A percentile compares a stretch with the other conserved stretches of the same genome.
phyloP scores from a whole-genome alignment of 2,329 filamentous ascomycete genomes.

The Pochonia chlamydosporia region DNA sequence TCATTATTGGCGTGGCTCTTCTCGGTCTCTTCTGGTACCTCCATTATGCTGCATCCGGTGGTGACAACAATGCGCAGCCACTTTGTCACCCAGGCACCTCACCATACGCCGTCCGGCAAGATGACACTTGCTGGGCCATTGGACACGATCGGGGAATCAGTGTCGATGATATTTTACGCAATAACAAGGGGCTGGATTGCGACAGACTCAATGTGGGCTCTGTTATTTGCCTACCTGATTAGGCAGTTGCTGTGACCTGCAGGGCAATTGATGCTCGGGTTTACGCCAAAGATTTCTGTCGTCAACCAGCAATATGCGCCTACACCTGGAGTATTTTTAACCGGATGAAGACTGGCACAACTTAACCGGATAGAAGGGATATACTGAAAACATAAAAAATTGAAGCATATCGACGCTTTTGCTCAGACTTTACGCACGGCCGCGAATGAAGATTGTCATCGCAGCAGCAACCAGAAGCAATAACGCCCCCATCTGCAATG shows the following conservation, averaged over 20 bases:
- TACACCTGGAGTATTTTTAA: no score
- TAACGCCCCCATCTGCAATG: no score
- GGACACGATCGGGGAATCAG: slow-evolving; percentile 34
- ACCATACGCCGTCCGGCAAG: slow-evolving; percentile 35
- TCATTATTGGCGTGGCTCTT: slow-evolving; percentile 46
- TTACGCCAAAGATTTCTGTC: no score
- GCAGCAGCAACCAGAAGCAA: no score
- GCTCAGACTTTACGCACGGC: no score
- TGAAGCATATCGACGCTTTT: no score
- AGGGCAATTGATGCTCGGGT: neutral
- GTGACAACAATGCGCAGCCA: slow-evolving; percentile 4
- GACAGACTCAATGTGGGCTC: slow-evolving; percentile 35
- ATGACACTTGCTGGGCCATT: slow-evolving; percentile 50
- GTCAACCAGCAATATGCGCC: no score
- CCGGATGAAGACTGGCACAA: no score
- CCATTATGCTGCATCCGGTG: slow-evolving; percentile 19
- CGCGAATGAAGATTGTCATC: no score
- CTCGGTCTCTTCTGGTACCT: slow-evolving; percentile 45
- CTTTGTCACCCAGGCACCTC: slow-evolving; percentile 22
- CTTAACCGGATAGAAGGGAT: no score
- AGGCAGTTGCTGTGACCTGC: neutral
- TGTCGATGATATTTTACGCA: slow-evolving; percentile 38
- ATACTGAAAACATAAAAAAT: no score
- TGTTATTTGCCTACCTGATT: slow-evolving; percentile 37
- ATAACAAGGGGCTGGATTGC: slow-evolving; percentile 43